Conservation (phyloP, 805 yeast species). For the Pichia insulana region DNA sequence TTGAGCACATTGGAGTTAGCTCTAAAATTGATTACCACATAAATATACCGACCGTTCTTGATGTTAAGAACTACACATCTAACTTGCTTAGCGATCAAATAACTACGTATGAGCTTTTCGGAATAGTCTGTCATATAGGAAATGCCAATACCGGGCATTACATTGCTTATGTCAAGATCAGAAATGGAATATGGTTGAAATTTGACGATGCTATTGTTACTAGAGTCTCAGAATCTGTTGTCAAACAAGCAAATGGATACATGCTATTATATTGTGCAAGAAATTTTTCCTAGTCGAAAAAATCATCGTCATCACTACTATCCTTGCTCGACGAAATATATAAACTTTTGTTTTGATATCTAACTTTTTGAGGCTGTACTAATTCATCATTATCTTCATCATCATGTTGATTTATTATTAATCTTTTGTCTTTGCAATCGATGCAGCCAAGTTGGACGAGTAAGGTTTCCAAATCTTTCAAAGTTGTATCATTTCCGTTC, state of each 20-base stretch:
- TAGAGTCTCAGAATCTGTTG: conserved; percentile 53
- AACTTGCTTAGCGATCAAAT: conserved; percentile 1
- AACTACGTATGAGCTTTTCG: conserved; percentile 67
- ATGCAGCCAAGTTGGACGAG: conserved; percentile 63
- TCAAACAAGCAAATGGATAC: conserved; percentile 68
- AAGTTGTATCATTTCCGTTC: conserved; percentile 73
- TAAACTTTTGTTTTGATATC: conserved; percentile 51
- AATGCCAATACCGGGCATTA: conserved; percentile 95
- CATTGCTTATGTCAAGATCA: conserved; percentile 63
- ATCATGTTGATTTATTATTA: conserved; percentile 46
- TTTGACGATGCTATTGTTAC: conserved; percentile 86
- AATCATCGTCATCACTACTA: conserved; percentile 31
- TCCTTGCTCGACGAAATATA: conserved; percentile 24
- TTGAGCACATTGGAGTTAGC: conserved; percentile 52
- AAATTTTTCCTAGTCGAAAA: conserved; percentile 37
- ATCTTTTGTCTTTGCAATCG: conserved; percentile 55
- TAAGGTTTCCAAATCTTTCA: conserved; percentile 64
- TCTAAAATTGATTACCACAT: conserved; percentile 73
- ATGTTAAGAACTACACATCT: conserved; percentile 53
- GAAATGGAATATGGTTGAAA: conserved; percentile 77
- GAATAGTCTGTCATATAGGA: conserved; percentile 83
- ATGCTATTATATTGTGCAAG: conserved; percentile 61
- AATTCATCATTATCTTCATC: conserved; percentile 55
- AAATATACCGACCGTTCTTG: conserved; percentile 60
- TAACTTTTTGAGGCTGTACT: conserved; percentile 42